Evolutionary conservation across 805 yeast species (phyloP).

Genomic region (Yarrowia divulgata): DNA sequence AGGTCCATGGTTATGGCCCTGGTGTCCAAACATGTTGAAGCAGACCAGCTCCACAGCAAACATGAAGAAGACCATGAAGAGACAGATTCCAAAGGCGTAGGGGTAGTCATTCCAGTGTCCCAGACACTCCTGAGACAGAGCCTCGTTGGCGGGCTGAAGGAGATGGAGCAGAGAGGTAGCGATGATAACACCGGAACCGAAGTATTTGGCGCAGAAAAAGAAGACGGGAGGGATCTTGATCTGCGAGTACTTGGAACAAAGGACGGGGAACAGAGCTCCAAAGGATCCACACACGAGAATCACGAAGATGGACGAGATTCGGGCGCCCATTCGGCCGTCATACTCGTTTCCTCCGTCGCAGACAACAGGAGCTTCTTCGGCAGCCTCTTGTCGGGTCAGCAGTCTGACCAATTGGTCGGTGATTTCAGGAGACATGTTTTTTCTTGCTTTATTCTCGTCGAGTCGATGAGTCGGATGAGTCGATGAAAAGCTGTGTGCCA

Average conservation of each 20-base stretch:
- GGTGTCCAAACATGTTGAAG: conserved; percentile 40
- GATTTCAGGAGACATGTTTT: conserved; percentile 15
- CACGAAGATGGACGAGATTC: conserved; percentile 68
- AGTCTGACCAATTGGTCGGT: conserved; percentile 9
- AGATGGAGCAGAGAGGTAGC: conserved; percentile 79
- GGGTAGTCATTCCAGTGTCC: conserved; percentile 58
- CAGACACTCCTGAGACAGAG: conserved; percentile 43
- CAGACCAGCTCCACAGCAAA: conserved; percentile 44
- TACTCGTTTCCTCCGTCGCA: conserved; percentile 49
- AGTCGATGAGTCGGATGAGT: not conserved
- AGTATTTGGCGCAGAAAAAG: conserved; percentile 54
- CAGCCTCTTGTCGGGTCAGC: conserved; percentile 18
- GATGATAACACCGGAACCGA: conserved; percentile 79
- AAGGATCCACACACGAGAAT: conserved; percentile 59
- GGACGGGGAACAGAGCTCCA: conserved; percentile 56
- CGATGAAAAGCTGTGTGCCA: not conserved
- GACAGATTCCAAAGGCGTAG: conserved; percentile 64
- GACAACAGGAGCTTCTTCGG: not conserved
- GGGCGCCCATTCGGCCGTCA: conserved; percentile 56
- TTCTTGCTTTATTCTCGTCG: not conserved
- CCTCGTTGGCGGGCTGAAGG: conserved; percentile 53
- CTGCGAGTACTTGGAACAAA: conserved; percentile 45
- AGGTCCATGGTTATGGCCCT: conserved; percentile 45
- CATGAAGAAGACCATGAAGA: conserved; percentile 55
- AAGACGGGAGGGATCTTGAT: conserved; percentile 47